Evolutionary conservation across 352 stramenopile species (phyloP).

Genomic region (Phytophthora parvispora): DNA sequence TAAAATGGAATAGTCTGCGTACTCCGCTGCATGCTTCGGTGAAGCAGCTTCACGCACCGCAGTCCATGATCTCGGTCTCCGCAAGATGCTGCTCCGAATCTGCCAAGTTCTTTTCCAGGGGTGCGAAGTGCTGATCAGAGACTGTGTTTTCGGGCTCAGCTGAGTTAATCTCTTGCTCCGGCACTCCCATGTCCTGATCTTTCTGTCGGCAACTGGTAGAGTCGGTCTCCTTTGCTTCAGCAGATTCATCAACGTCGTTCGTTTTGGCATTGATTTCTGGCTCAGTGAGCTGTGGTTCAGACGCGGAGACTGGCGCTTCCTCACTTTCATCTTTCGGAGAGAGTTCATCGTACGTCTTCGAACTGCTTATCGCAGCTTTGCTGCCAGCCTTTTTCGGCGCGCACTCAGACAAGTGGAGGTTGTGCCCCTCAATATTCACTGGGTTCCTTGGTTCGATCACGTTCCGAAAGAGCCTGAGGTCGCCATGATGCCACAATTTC

Average conservation of each 20-base stretch:
- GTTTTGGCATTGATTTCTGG: neutral
- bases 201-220: neutral
- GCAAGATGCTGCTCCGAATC: neutral
- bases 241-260: neutral
- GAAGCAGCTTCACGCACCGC: neutral
- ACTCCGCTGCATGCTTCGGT: no score
- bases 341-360: neutral
- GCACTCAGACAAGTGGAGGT: conserved; percentile 27
- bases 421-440: conserved; percentile 6
- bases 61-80: neutral
- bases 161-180: neutral
- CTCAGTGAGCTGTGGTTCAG: neutral
- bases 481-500: conserved; percentile 37
- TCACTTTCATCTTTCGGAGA: neutral
- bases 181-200: neutral
- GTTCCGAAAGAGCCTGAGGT: conserved; percentile 27
- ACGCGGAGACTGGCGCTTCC: neutral
- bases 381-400: neutral
- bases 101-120: neutral
- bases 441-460: conserved; percentile 21
- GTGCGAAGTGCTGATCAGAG: neutral
- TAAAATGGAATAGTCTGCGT: no score
- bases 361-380: neutral
- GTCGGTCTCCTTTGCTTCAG: conserved; percentile 12
- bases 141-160: neutral